A percentile compares a stretch with the other conserved stretches of the same genome.
Evolutionary conservation across 495 filamentous ascomycete genomes (phyloP).

Genomic region (Penicillium cosmopolitanum): DNA sequence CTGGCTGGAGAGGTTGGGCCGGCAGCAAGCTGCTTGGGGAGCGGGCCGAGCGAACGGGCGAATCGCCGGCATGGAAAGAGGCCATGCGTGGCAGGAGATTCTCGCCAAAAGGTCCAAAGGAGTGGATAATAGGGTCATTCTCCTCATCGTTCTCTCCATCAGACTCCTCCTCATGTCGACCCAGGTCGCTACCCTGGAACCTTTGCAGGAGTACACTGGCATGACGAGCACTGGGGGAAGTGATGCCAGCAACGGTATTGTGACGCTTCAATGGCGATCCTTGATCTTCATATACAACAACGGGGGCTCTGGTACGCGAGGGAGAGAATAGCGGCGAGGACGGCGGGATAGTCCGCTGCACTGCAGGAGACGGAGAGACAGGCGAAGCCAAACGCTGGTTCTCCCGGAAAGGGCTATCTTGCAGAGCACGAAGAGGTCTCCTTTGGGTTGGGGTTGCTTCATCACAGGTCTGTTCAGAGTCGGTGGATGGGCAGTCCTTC

Average conservation of each 20-base stretch:
- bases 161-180: constrained; percentile 64
- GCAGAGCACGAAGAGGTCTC: constrained; percentile 33
- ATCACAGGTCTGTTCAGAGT: constrained; percentile 72
- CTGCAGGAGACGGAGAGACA: constrained; percentile 72
- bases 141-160: constrained; percentile 76
- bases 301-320: constrained; percentile 47
- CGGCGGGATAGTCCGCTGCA: constrained; percentile 43
- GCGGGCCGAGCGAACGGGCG: constrained; percentile 51
- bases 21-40: constrained; percentile 34
- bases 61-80: constrained; percentile 64
- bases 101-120: constrained; percentile 85
- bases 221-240: constrained; percentile 30
- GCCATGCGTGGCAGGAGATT: constrained; percentile 80
- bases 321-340: constrained; percentile 48
- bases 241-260: constrained; percentile 28
- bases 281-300: constrained; percentile 68
- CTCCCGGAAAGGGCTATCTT: constrained; percentile 69
- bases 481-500: constrained; percentile 62
- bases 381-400: constrained; percentile 66
- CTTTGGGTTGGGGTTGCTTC: constrained; percentile 49
- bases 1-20: constrained; percentile 41
- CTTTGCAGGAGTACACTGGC: constrained; percentile 39
- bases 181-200: constrained; percentile 59
- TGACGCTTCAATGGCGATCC: constrained; percentile 44
- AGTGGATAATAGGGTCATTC: constrained; percentile 88